Evolutionary conservation across 2,329 filamentous ascomycete genomes (phyloP).

Genomic region (Amesomyces nigricolor): DNA sequence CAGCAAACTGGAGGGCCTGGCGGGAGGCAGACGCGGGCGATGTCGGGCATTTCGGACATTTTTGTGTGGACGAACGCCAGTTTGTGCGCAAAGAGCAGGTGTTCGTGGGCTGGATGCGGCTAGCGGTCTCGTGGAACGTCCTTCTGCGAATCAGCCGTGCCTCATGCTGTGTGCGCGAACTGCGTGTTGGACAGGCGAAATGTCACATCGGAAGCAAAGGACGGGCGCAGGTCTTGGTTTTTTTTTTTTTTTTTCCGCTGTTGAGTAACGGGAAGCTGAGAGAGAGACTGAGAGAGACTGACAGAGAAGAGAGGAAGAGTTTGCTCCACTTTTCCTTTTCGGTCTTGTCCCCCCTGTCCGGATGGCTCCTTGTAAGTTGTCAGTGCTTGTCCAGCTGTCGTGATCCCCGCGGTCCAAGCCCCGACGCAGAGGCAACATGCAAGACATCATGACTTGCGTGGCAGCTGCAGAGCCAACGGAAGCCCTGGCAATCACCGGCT

Average conservation of each 20-base stretch:
- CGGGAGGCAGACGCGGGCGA: slow-evolving; percentile 1
- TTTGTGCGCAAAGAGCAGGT: slow-evolving; percentile 4
- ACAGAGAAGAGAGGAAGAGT: background rate
- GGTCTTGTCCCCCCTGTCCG: background rate
- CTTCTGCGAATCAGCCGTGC: slow-evolving; percentile 7
- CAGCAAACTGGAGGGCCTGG: no score
- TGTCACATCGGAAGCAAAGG: background rate
- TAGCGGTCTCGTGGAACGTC: background rate
- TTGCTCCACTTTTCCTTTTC: slow-evolving; percentile 9
- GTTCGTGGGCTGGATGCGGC: slow-evolving; percentile 6
- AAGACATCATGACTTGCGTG: slow-evolving; percentile 20
- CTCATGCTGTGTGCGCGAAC: slow-evolving; percentile 5
- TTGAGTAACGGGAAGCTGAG: slow-evolving; percentile 1
- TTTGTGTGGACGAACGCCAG: background rate
- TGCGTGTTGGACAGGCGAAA: background rate
- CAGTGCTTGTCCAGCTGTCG: slow-evolving; percentile 5
- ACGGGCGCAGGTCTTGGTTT: background rate
- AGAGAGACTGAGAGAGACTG: background rate
- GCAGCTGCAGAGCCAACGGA: slow-evolving; percentile 21
- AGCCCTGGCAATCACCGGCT: background rate
- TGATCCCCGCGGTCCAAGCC: slow-evolving; percentile 3
- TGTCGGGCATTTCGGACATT: slow-evolving; percentile 10
- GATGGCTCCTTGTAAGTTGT: slow-evolving; percentile 5
- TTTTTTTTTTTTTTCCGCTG: slow-evolving; percentile 10
- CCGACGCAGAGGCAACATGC: slow-evolving; percentile 10